phyloP scores from a whole-genome alignment of 2,329 filamentous ascomycete genomes.

The Colletotrichum destructivum region DNA sequence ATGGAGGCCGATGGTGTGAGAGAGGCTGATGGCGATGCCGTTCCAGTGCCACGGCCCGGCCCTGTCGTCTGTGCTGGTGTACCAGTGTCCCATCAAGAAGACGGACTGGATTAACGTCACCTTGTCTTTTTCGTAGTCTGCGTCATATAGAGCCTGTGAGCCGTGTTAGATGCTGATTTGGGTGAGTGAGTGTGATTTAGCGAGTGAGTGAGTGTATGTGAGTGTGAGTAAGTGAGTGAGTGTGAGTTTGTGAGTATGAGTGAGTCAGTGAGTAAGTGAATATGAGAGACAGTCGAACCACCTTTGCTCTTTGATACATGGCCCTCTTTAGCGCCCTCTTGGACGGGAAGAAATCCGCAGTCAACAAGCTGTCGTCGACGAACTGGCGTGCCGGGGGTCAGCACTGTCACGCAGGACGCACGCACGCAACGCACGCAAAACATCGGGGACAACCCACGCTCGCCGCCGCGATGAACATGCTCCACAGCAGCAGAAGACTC shows the following conservation, averaged over 20 bases:
- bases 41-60: slow-evolving; percentile 62
- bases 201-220: no score
- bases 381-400: slow-evolving; percentile 8
- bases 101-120: slow-evolving; percentile 58
- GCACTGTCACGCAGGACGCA: neutral
- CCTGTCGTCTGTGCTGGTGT: slow-evolving; percentile 57
- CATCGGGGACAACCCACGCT: slow-evolving; percentile 47
- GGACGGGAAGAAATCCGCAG: slow-evolving; percentile 43
- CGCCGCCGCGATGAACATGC: slow-evolving; percentile 50
- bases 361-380: slow-evolving; percentile 24
- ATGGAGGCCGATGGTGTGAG: slow-evolving; percentile 60
- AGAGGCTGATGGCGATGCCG: slow-evolving; percentile 59
- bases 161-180: neutral
- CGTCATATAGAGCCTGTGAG: slow-evolving; percentile 25
- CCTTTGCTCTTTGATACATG: slow-evolving; percentile 56
- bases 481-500: slow-evolving; percentile 47
- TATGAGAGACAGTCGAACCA: slow-evolving; percentile 25
- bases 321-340: slow-evolving; percentile 54
- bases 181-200: no score
- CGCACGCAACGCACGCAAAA: no score
- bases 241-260: no score
- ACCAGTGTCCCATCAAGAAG: slow-evolving; percentile 59
- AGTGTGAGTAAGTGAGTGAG: no score
- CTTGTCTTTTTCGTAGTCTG: slow-evolving; percentile 56
- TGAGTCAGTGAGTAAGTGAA: no score